Conservation (phyloP, 352 stramenopile genomes). For the Phytophthora meadii region DNA sequence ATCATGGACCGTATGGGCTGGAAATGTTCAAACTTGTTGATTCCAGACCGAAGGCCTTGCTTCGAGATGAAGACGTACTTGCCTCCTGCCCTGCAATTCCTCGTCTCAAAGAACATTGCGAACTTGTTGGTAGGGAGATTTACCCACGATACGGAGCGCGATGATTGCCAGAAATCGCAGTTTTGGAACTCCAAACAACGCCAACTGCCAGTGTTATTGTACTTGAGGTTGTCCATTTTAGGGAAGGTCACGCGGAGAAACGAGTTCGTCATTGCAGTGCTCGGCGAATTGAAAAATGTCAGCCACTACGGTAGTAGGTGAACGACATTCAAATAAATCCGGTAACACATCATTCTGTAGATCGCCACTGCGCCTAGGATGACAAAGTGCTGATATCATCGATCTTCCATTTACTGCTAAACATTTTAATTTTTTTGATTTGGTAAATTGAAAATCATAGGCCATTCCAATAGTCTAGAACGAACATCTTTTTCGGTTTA, state of each 20-base stretch:
- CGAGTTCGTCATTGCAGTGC: neutral
- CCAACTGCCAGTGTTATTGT: slow-evolving; percentile 3
- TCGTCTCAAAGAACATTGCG: slow-evolving; percentile 12
- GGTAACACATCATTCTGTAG: too few relatives aligned
- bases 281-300: neutral
- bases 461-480: too few relatives aligned
- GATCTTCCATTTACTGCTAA: too few relatives aligned
- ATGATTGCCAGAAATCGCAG: slow-evolving; percentile 3
- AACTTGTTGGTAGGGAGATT: slow-evolving; percentile 12
- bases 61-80: slow-evolving; percentile 7
- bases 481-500: too few relatives aligned
- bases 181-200: slow-evolving; percentile 6
- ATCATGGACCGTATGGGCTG: slow-evolving; percentile 11
- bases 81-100: neutral
- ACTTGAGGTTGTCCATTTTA: slow-evolving; percentile 2
- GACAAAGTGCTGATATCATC: too few relatives aligned
- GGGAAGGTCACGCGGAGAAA: slow-evolving; percentile 1
- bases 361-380: too few relatives aligned
- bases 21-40: neutral
- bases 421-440: too few relatives aligned
- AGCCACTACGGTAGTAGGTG: too few relatives aligned
- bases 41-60: slow-evolving; percentile 2
- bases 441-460: too few relatives aligned
- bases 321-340: too few relatives aligned
- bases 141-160: slow-evolving; percentile 2